Base-by-base conservation (phyloP, 306 rosid species). In the Carpinus fangiana region DNA sequence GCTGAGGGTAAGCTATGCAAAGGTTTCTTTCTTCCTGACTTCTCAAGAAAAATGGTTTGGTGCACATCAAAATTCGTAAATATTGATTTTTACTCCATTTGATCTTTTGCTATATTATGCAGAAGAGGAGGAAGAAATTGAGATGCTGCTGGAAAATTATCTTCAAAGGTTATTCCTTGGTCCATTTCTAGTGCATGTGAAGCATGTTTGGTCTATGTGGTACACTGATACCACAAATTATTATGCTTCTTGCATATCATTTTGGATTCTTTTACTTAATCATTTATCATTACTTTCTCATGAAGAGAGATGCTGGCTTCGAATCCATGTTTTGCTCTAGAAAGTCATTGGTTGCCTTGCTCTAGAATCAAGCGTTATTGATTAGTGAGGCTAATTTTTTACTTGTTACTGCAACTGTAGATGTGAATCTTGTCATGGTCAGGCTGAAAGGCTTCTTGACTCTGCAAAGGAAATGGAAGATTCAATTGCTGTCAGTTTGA, bases 381-480 rank as follows among this genome's bases (percentile, higher is more conserved):
- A 10, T 26, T 56, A 1, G 2, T 31, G 36, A 38, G 65, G 56
- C 31, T 72, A 45, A 72, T 71, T 79, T 67, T 60, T 8, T 78
- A 80, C 51, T 79, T 83, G 34, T 62, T 70, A 75, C 57, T 85
- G 70, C 75, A 70, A 69, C 54, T 81, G 84, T 92, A 93, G 99
- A 90, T 92, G 97, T 77, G 99, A 96, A 87, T 93, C 98, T 82
- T 96, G 98, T 74, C 92, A 96, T 82, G 99, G 97, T 61, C 99
- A 96, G 90, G 92, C 99, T 83, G 99, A 96, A 86, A 92, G 91
- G 86, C 97, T 96, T 86, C 97, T 96, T 77, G 98, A 96, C 85
- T 93, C 96, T 79, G 99, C 99, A 51, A 96, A 89, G 82, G 99
- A 96, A 91, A 93, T 93, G 99, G 99, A 96, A 84, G 99, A 96